Evolutionary conservation across 1,284 basidiomycete genomes (phyloP), one percentile per base, ranked within the genome.

Genomic region (Pseudomicrostroma phylloplanum): DNA sequence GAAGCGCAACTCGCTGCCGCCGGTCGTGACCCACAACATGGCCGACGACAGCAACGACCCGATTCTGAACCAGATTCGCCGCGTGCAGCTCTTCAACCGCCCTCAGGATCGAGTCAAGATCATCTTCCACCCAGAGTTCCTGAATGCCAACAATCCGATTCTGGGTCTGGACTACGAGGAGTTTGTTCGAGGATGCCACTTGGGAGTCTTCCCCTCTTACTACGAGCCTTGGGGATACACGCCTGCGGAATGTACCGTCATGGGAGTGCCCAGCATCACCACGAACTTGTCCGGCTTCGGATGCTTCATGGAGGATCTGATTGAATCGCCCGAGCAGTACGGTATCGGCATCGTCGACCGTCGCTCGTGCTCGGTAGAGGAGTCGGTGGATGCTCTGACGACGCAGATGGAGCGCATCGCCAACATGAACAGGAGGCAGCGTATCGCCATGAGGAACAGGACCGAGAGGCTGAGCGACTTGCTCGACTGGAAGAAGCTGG

Each of bases 251-350:
- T 84, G 84, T 79, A 84, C 84, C 19, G 84, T 85, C 62, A 98
- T 98, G 94, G 94, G 94, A 69, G 92, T 98, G 63, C 94, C 94
- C 0, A 91, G 89, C 56, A 88, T 97, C 67, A 97, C 94, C 30
- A 98, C 94, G 62, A 97, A 98, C 82, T 83, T 98, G 49, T 96
- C 92, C 30, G 94, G 94, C 48, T 96, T 96, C 71, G 93, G 93
- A 25, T 96, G 92, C 80, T 96, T 96, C 83, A 94, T 97, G 90
- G 91, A 96, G 81, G 94, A 98, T 79, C 85, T 96, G n/a, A 92
- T 98, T 72, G 94, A 98, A 72, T 86, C 80, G 67, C 74, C 73
- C 51, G 76, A 82, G 65, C 84, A 85, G 76, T 84, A 84, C 73
- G 80, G 79, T 26, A 80, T 81, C 74, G 96, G 96, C 83, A 97